Percentiles rank a stretch among this genome's conserved stretches.
Conservation (phyloP, 2,329 filamentous ascomycete species). For the Pyricularia grisea region DNA sequence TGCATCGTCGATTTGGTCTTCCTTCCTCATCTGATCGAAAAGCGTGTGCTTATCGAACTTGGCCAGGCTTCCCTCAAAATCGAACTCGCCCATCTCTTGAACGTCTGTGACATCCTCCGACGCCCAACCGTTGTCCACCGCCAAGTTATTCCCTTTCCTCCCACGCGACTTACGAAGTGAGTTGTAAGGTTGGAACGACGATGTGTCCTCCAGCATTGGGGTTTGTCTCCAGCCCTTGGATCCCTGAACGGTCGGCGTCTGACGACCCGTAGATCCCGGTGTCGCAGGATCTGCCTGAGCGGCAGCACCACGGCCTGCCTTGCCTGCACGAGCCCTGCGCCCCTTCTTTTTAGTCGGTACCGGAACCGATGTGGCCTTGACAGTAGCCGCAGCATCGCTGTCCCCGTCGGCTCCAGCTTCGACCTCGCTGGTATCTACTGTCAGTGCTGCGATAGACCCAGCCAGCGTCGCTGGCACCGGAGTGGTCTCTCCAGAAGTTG, state of each 20-base stretch:
- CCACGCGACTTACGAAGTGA: slow-evolving; percentile 48
- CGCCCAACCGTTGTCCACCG: slow-evolving; percentile 72
- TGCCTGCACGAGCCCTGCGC: slow-evolving; percentile 8
- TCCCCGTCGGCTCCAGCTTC: background rate
- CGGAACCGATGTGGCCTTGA: background rate
- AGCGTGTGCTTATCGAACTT: slow-evolving; percentile 92
- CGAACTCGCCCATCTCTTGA: slow-evolving; percentile 87
- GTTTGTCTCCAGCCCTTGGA: slow-evolving; percentile 49
- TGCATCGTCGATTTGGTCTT: slow-evolving; percentile 81
- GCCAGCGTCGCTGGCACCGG: background rate
- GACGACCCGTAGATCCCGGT: slow-evolving; percentile 16
- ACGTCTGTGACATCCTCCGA: slow-evolving; percentile 94
- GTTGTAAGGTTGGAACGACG: slow-evolving; percentile 54
- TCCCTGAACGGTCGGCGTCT: slow-evolving; percentile 22
- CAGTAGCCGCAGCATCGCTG: background rate
- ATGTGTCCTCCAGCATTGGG: slow-evolving; percentile 48
- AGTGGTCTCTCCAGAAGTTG: slow-evolving; percentile 6
- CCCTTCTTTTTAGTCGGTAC: slow-evolving; percentile 18
- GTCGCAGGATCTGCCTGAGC: slow-evolving; percentile 10
- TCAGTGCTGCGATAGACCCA: background rate
- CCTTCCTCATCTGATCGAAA: slow-evolving; percentile 84
- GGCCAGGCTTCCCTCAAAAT: slow-evolving; percentile 80
- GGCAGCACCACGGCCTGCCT: slow-evolving; percentile 21
- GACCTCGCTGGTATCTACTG: background rate
- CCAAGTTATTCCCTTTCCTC: slow-evolving; percentile 21